Conservation (phyloP, 305 asterid genomes). For the Rubia balearica region DNA sequence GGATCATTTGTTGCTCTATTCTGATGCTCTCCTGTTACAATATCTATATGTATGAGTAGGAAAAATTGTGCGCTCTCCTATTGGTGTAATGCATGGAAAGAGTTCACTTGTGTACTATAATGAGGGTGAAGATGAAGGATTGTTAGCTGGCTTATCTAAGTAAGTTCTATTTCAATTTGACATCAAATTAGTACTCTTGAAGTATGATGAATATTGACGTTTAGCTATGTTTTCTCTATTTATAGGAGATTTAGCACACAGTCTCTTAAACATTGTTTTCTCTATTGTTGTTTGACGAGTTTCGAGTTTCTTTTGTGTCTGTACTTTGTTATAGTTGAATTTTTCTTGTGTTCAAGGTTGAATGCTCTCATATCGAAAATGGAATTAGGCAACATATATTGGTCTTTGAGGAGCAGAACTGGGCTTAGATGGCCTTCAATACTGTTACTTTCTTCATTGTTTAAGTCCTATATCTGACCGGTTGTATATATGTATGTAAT, state of each 20-base stretch:
- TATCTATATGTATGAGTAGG: constrained; percentile 34
- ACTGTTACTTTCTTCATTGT: no score
- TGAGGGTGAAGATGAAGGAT: constrained; percentile 80
- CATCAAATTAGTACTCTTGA: background rate
- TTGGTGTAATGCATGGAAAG: constrained; percentile 91
- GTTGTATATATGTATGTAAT: background rate
- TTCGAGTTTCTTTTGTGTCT: background rate
- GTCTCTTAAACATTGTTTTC: background rate
- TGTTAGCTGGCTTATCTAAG: constrained; percentile 84
- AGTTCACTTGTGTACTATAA: constrained; percentile 82
- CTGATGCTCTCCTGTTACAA: background rate
- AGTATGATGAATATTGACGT: background rate
- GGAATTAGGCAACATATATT: background rate
- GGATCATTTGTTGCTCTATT: background rate
- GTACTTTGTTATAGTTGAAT: background rate
- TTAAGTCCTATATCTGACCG: no score
- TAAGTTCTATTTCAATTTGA: constrained; percentile 23
- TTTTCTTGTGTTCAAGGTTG: background rate
- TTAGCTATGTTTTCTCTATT: background rate
- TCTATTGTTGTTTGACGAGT: background rate
- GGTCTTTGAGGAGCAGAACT: background rate
- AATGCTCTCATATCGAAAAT: background rate
- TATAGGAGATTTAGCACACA: background rate
- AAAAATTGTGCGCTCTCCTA: constrained; percentile 75
- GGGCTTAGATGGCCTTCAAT: background rate